phyloP scores from a whole-genome alignment of 2,329 filamentous ascomycete genomes.

The Didymosphaeria variabile region DNA sequence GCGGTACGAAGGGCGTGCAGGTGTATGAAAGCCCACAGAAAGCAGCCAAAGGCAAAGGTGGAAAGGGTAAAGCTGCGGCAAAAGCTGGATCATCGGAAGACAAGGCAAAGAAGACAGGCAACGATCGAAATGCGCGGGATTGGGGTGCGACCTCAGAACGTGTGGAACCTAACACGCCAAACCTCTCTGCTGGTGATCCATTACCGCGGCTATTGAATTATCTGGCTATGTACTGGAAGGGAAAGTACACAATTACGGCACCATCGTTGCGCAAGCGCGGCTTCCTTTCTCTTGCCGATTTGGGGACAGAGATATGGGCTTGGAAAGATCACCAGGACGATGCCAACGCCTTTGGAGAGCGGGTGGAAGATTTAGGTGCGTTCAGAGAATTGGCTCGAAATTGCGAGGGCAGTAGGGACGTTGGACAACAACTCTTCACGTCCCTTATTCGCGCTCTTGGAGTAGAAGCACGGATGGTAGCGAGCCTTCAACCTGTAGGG shows the following conservation, averaged over 20 bases:
- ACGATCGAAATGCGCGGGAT: conserved; percentile 64
- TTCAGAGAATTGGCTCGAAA: conserved; percentile 74
- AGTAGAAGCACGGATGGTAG: conserved; percentile 83
- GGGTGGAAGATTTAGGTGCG: conserved; percentile 70
- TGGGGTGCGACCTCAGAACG: conserved; percentile 76
- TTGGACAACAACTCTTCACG: conserved; percentile 89
- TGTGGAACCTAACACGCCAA: conserved; percentile 73
- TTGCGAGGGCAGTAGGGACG: conserved; percentile 83
- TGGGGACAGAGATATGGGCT: conserved; percentile 77
- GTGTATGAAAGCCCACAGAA: conserved; percentile 34
- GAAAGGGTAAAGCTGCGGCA: conserved; percentile 16
- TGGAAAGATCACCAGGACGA: conserved; percentile 72
- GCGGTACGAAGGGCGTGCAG: conserved; percentile 52
- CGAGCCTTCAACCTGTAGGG: conserved; percentile 83
- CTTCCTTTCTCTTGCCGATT: conserved; percentile 79
- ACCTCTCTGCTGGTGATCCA: conserved; percentile 85
- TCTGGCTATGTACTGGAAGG: conserved; percentile 87
- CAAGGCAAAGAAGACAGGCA: conserved; percentile 48
- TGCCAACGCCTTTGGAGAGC: conserved; percentile 76
- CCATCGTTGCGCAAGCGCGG: conserved; percentile 89
- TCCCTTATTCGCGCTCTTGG: conserved; percentile 82
- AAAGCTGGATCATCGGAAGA: conserved; percentile 19
- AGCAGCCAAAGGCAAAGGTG: conserved; percentile 27
- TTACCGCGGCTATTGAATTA: conserved; percentile 78
- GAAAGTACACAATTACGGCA: conserved; percentile 77